These are phyloP conservation scores for Tricholomella constricta DNA, from an alignment of 768 basidiomycete species.

Conservation along the genomic window DNA sequence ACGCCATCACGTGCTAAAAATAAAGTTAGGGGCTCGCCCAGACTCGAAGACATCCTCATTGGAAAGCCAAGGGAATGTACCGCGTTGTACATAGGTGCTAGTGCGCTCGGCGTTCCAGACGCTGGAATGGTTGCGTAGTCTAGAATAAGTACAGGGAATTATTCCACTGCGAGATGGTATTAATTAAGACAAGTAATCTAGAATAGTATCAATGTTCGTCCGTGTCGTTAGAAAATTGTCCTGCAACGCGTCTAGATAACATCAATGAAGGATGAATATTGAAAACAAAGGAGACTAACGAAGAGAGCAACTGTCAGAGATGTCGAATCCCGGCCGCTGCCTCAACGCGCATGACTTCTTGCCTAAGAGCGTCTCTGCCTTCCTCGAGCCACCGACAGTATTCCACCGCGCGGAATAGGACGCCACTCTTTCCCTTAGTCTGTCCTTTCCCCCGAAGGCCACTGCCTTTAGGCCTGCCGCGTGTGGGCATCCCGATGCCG, in stretches of 20 bases:
- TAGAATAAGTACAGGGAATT: not conserved
- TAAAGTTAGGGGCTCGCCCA: not conserved
- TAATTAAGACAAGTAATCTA: not conserved
- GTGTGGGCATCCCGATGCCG: constrained; percentile 70
- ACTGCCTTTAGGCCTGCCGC: constrained; percentile 81
- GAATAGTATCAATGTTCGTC: not conserved
- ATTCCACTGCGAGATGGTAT: not conserved
- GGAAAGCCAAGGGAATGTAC: not conserved
- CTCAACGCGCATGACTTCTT: constrained; percentile 71
- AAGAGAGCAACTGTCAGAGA: constrained; percentile 5
- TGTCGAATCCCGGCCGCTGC: constrained; percentile 59
- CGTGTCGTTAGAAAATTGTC: not conserved
- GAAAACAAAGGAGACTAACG: not conserved
- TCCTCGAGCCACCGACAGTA: constrained; percentile 88
- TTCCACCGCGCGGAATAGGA: constrained; percentile 83
- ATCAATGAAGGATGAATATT: not conserved
- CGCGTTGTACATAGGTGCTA: not conserved
- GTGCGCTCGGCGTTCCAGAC: too few species aligned
- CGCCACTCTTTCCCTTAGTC: constrained; percentile 88
- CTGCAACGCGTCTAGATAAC: not conserved
- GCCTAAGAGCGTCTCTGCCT: constrained; percentile 66
- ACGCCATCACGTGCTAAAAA: not conserved
- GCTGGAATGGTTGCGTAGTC: too few species aligned
- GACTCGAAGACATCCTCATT: not conserved
- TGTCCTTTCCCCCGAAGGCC: constrained; percentile 65